Conservation (phyloP, 768 basidiomycete species). For the Omphalotus guepiniiformis region DNA sequence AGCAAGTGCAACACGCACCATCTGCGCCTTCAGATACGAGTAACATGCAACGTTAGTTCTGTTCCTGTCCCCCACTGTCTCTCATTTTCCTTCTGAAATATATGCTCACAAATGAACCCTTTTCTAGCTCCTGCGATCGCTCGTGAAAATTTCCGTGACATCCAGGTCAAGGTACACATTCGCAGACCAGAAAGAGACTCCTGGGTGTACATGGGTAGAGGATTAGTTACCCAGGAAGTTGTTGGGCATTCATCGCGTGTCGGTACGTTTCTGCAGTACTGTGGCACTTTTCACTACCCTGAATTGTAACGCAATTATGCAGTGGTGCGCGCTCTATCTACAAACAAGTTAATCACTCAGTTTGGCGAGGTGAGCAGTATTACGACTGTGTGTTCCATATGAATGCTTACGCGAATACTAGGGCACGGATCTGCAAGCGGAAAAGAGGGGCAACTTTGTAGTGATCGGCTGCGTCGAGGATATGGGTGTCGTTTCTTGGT, state of each 20-base stretch:
- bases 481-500: conserved; percentile 76
- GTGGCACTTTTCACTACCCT: conserved; percentile 1
- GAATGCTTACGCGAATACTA: conserved; percentile 19
- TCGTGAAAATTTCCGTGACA: conserved; percentile 66
- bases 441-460: conserved; percentile 85
- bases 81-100: conserved; percentile 1
- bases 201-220: conserved; percentile 80
- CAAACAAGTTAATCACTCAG: conserved; percentile 62
- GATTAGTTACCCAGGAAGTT: conserved; percentile 70
- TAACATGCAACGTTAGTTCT: conserved; percentile 14
- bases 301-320: conserved; percentile 9
- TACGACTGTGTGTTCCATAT: not conserved
- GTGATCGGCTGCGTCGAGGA: conserved; percentile 79
- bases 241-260: conserved; percentile 75
- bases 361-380: conserved; percentile 59
- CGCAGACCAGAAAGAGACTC: conserved; percentile 73
- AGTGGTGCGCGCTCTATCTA: conserved; percentile 64
- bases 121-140: conserved; percentile 22
- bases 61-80: not conserved
- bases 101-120: too few relatives aligned
- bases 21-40: conserved; percentile 14
- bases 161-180: conserved; percentile 83
- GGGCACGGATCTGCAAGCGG: conserved; percentile 73
- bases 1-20: conserved; percentile 12
- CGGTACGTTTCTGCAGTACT: conserved; percentile 43